Evolutionary conservation across 2,329 filamentous ascomycete genomes (phyloP).

Genomic region (Aureobasidium sp.): DNA sequence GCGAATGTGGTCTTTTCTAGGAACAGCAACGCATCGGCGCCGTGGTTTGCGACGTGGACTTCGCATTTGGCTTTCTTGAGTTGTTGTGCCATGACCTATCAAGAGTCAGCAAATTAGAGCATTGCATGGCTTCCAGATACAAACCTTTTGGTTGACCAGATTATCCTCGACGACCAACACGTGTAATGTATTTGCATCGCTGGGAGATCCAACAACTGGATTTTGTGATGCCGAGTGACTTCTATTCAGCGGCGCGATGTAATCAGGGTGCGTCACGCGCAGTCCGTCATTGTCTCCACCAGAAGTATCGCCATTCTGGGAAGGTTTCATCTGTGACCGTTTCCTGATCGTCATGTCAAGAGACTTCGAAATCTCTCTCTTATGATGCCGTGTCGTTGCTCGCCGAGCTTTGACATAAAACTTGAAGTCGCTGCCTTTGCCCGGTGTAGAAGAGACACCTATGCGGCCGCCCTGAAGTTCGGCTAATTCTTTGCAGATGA

Average conservation of each 20-base stretch:
- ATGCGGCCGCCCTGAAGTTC: constrained; percentile 63
- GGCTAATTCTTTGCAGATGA: constrained; percentile 60
- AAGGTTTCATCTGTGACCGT: neutral
- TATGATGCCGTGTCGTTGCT: neutral
- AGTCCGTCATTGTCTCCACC: neutral
- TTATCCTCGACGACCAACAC: constrained; percentile 33
- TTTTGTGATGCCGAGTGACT: constrained; percentile 8
- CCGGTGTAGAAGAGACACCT: constrained; percentile 50
- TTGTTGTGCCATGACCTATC: constrained; percentile 31
- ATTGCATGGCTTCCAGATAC: no score
- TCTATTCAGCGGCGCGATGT: constrained; percentile 6
- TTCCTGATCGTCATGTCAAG: neutral
- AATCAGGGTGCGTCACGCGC: neutral
- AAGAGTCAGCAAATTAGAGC: neutral
- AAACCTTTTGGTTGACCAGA: constrained; percentile 33
- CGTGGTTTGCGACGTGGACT: constrained; percentile 34
- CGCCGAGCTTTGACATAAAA: constrained; percentile 59
- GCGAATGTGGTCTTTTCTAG: constrained; percentile 23
- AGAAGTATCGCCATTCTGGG: neutral
- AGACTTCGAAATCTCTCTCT: neutral
- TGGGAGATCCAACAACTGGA: constrained; percentile 3
- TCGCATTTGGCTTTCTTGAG: constrained; percentile 30
- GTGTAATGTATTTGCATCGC: constrained; percentile 9
- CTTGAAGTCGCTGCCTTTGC: constrained; percentile 57
- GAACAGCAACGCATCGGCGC: constrained; percentile 32